These are phyloP conservation scores for Musa itinerans DNA, from an alignment of 176 grass and related monocot genomes.

Conservation along the genomic window DNA sequence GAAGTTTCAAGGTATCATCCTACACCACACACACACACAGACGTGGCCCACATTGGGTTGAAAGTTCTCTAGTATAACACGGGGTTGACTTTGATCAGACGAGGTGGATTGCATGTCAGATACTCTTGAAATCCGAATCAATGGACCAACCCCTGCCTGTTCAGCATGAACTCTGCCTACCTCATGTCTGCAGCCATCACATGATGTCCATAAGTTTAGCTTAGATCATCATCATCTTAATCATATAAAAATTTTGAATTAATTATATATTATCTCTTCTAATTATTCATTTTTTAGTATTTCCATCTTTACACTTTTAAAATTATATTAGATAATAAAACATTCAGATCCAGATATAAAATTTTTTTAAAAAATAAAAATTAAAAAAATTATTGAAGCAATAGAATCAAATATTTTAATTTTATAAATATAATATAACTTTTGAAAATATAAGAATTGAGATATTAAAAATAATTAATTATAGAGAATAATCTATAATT, in stretches of 20 bases:
- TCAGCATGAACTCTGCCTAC: neutral
- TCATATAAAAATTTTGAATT: neutral
- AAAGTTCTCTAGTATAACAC: too few species aligned
- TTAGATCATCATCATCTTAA: neutral
- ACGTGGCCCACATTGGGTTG: neutral
- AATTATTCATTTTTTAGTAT: neutral
- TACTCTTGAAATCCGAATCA: neutral
- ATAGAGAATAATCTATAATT: too few species aligned
- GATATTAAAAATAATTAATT: too few species aligned
- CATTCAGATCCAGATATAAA: too few species aligned
- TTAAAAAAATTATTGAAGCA: too few species aligned
- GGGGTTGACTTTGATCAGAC: neutral
- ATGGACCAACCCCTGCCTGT: neutral
- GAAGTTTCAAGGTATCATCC: too few species aligned
- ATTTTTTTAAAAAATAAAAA: too few species aligned
- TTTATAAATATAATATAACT: too few species aligned
- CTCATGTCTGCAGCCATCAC: neutral
- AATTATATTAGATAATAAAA: neutral
- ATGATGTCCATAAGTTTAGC: neutral
- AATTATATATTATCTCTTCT: neutral
- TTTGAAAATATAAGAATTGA: too few species aligned
- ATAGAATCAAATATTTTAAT: neutral
- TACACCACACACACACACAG: neutral
- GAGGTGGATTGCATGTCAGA: neutral
- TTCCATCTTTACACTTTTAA: neutral